These are phyloP conservation scores for Colletotrichum cordylinicola DNA, from an alignment of 2,329 filamentous ascomycete genomes.

Conservation along the genomic window DNA sequence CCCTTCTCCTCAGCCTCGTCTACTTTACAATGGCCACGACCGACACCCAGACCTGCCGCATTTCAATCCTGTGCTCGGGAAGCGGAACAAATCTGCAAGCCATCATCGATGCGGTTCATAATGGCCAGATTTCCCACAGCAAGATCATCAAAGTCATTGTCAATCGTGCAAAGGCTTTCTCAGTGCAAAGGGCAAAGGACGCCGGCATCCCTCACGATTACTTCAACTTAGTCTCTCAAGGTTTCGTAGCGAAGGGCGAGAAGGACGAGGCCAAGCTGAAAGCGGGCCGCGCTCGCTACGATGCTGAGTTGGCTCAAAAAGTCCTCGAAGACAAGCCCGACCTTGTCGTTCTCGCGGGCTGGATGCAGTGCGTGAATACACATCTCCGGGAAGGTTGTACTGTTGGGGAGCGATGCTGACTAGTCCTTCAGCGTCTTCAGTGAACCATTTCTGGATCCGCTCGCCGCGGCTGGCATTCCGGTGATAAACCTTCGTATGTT, in stretches of 20 bases:
- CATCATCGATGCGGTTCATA: conserved; percentile 57
- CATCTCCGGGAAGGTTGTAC: not conserved
- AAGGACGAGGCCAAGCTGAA: conserved; percentile 59
- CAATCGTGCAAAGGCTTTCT: conserved; percentile 53
- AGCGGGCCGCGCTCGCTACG: conserved; percentile 72
- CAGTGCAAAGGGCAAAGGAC: conserved; percentile 43
- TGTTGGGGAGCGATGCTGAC: not conserved
- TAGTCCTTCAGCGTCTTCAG: not conserved
- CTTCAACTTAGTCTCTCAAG: conserved; percentile 82
- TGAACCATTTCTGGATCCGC: conserved; percentile 68
- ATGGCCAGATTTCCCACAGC: conserved; percentile 44
- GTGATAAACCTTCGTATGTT: conserved; percentile 80
- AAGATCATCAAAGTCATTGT: conserved; percentile 52
- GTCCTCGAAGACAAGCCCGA: conserved; percentile 72
- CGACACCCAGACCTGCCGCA: conserved; percentile 42
- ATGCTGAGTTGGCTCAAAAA: conserved; percentile 73
- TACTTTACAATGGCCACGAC: not conserved
- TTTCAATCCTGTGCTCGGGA: conserved; percentile 75
- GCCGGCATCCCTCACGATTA: conserved; percentile 75
- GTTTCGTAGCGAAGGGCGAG: conserved; percentile 64
- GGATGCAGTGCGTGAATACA: conserved; percentile 48
- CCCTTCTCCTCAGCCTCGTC: not conserved
- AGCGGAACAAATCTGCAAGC: conserved; percentile 82
- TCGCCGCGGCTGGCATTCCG: conserved; percentile 65
- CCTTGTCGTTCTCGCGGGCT: conserved; percentile 82